phyloP scores from a whole-genome alignment of 768 basidiomycete genomes.

The Podaxis mareebaensis region DNA sequence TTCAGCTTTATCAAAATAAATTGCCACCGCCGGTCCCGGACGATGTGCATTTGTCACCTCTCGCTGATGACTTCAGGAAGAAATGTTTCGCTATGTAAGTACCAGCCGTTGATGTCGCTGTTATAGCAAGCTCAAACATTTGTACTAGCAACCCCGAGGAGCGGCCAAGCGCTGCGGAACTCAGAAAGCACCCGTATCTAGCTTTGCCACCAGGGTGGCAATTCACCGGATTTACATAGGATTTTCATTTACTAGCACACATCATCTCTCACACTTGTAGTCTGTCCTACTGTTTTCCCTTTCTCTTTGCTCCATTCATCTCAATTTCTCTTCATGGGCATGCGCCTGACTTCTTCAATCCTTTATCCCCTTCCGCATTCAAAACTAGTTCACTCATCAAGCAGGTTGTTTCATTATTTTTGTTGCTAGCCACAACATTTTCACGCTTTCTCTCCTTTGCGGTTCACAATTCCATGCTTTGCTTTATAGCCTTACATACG shows the following conservation, averaged over 20 bases:
- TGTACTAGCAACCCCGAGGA: conserved; percentile 72
- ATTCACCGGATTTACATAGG: conserved; percentile 65
- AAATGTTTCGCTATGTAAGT: conserved; percentile 89
- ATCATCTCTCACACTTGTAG: conserved; percentile 23
- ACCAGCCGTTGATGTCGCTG: conserved; percentile 7
- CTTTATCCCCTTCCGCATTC: conserved; percentile 19
- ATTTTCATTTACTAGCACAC: conserved; percentile 29
- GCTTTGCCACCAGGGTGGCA: conserved; percentile 70
- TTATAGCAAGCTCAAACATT: conserved; percentile 12
- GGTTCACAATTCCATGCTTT: conserved; percentile 6
- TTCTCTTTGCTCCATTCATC: conserved; percentile 20
- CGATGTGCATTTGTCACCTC: conserved; percentile 70
- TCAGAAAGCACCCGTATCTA: conserved; percentile 80
- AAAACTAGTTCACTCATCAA: conserved; percentile 11
- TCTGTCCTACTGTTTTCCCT: conserved; percentile 26
- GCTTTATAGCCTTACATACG: conserved; percentile 13
- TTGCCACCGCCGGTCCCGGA: conserved; percentile 88
- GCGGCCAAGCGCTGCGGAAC: conserved; percentile 76
- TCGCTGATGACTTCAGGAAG: conserved; percentile 83
- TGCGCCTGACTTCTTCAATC: conserved; percentile 1
- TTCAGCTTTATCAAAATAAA: conserved; percentile 81
- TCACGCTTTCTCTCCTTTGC: conserved; percentile 19
- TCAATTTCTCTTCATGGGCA: conserved; percentile 12
- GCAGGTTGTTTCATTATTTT: conserved; percentile 12
- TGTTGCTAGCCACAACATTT: conserved; percentile 17